Evolutionary conservation across 805 yeast genomes (phyloP), one percentile per base, ranked within the genome.

Genomic region (Komagataella mondaviorum): DNA sequence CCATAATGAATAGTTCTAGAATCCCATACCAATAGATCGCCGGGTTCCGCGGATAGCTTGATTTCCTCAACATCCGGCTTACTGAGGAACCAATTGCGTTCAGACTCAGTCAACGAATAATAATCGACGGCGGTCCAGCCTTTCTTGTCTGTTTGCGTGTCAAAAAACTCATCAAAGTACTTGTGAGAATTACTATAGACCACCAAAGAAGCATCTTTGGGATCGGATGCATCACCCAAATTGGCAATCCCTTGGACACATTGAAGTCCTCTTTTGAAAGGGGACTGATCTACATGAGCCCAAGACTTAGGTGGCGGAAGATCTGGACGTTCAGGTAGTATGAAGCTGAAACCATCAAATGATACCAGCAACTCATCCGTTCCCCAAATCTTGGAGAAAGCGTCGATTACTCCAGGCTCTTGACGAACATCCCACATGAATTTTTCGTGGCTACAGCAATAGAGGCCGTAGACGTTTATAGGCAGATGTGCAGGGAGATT

Each of bases 261-360:
- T 10, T 57, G 55, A 16, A 65, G 51, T 4, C 66, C 65, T 3
- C 52, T 46, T 48, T 64, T 63, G 52, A 51, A 60, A 4, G 69
- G 69, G 17, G 64, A 58, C 51, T 65, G 69, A 51, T 66, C 69
- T 22, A 66, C 60, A 57, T 66, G 70, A 17, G 62, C 67, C 70
- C 70, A 66, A 12, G 58, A 52, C 3, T 20, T 52, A 10, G 50
- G 17, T 6, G 47, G 47, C 12, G 51, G 51, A 45, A 53, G 54
- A 48, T 59, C 56, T 23, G 51, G 49, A 49, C 54, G 57, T 30
- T 50, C 60, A 4, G 69, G 70, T 20, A 65, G 55, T 6, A 61
- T 54, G 44, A 64, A 54, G 53, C 65, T 66, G 24, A 66, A 48
- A 6, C 60, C 62, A 52, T 65, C 70, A 54, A 64, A 65, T 17